Evolutionary conservation across 2,329 filamentous ascomycete species (phyloP).

Genomic region (Venturia pyrina): DNA sequence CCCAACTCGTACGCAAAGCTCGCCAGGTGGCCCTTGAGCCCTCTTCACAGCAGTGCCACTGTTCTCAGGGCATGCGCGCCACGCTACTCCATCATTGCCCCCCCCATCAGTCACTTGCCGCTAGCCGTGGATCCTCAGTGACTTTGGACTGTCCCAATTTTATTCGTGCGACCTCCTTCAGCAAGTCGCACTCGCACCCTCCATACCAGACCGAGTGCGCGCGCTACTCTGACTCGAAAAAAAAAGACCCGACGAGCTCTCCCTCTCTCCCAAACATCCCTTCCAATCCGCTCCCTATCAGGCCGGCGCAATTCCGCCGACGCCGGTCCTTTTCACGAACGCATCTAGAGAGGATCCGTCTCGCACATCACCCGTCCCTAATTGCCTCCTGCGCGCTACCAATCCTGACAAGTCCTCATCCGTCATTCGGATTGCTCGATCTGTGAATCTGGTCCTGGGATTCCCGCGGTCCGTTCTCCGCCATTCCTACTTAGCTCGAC

Average conservation of each 20-base stretch:
- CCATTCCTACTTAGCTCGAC: slow-evolving; percentile 15
- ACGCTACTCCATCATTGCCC: slow-evolving; percentile 20
- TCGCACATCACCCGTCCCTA: slow-evolving; percentile 40
- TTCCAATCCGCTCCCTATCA: slow-evolving; percentile 15
- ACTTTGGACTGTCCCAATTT: neutral
- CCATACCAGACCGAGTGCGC: neutral
- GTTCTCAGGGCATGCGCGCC: slow-evolving; percentile 29
- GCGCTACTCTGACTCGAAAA: slow-evolving; percentile 9
- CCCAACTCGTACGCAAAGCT: slow-evolving; percentile 1
- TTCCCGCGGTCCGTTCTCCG: slow-evolving; percentile 16
- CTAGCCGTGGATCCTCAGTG: slow-evolving; percentile 17
- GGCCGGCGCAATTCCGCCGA: slow-evolving; percentile 31
- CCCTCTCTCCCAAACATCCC: slow-evolving; percentile 10
- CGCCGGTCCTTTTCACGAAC: slow-evolving; percentile 21
- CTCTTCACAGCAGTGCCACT: slow-evolving; percentile 17
- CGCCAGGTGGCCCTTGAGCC: neutral
- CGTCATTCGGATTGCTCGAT: slow-evolving; percentile 20
- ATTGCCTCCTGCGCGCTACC: slow-evolving; percentile 26
- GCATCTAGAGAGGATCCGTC: slow-evolving; percentile 27
- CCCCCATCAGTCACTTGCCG: slow-evolving; percentile 19
- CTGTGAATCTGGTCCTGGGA: slow-evolving; percentile 15
- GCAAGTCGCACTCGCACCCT: slow-evolving; percentile 4
- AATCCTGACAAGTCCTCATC: slow-evolving; percentile 21
- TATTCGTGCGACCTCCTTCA: neutral
- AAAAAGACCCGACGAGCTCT: neutral